Percentiles rank a stretch among this genome's conserved stretches.
These are phyloP conservation scores for Dichotomopilus funicola DNA, from an alignment of 2,329 filamentous ascomycete species.

Conservation along the genomic window DNA sequence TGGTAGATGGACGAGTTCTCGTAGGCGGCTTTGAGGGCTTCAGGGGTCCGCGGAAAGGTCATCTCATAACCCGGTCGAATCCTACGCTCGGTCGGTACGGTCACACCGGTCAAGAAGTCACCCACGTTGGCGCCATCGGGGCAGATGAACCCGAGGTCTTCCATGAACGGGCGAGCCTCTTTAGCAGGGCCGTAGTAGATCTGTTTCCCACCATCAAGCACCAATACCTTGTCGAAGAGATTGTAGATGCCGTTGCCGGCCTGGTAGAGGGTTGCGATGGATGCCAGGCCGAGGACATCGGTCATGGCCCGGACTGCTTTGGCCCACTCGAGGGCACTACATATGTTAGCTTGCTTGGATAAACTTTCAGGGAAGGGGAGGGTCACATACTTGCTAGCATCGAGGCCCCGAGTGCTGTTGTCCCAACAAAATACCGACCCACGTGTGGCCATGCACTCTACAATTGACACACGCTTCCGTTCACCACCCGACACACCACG, in stretches of 20 bases:
- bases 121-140: conserved; percentile 55
- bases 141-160: conserved; percentile 57
- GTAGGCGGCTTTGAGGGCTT: conserved; percentile 43
- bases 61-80: conserved; percentile 41
- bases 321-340: conserved; percentile 50
- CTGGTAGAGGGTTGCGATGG: conserved; percentile 62
- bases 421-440: conserved; percentile 61
- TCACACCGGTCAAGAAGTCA: conserved; percentile 61
- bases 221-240: conserved; percentile 63
- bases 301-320: conserved; percentile 59
- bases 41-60: conserved; percentile 40
- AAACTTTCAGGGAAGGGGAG: not conserved
- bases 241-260: conserved; percentile 64
- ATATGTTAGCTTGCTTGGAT: not conserved
- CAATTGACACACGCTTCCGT: conserved; percentile 62
- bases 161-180: conserved; percentile 58
- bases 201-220: conserved; percentile 59
- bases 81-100: conserved; percentile 60
- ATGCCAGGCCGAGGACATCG: conserved; percentile 52
- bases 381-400: conserved; percentile 49
- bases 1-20: conserved; percentile 44
- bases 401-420: conserved; percentile 59
- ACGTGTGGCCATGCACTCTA: conserved; percentile 54
- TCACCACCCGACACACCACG: conserved; percentile 64
- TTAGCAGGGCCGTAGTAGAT: conserved; percentile 57